These are phyloP conservation scores for Gyromitra esculenta DNA, from an alignment of 2,329 filamentous ascomycete species.

Conservation along the genomic window DNA sequence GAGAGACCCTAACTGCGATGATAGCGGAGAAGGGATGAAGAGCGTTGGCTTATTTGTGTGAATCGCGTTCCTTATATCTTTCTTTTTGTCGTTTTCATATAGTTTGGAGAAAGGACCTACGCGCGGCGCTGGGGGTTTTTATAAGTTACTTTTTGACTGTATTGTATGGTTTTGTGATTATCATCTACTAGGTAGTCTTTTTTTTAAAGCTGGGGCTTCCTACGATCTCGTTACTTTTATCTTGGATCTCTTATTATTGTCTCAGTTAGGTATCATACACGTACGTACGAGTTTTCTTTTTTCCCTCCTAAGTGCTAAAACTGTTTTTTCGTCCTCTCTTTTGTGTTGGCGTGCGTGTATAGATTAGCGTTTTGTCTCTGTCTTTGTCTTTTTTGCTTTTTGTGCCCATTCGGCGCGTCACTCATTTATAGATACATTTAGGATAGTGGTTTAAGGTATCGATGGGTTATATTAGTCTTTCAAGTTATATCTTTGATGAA, in stretches of 20 bases:
- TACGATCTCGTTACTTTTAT: constrained; percentile 21
- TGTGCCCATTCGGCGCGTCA: not conserved
- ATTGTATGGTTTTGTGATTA: constrained; percentile 13
- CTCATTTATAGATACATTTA: constrained; percentile 4
- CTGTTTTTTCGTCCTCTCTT: not conserved
- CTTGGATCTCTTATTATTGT: constrained; percentile 3
- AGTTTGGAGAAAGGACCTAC: constrained; percentile 21
- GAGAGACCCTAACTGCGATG: constrained; percentile 10
- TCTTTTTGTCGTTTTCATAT: constrained; percentile 35
- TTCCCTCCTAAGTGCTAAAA: not conserved
- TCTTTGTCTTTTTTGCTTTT: constrained; percentile 14
- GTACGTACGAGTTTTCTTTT: constrained; percentile 11
- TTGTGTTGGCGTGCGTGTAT: constrained; percentile 29
- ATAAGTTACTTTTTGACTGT: constrained; percentile 30
- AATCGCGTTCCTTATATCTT: constrained; percentile 34
- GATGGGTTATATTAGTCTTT: not conserved
- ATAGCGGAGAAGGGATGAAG: not conserved
- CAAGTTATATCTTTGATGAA: not conserved
- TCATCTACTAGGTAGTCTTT: constrained; percentile 12
- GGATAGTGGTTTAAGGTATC: not conserved
- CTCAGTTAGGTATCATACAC: constrained; percentile 9
- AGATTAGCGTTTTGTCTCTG: constrained; percentile 12
- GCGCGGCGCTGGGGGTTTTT: constrained; percentile 29
- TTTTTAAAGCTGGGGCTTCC: constrained; percentile 28
- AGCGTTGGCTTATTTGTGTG: constrained; percentile 29